phyloP scores from a whole-genome alignment of 176 grass and related monocot species.

The Rhynchospora tenuis region DNA sequence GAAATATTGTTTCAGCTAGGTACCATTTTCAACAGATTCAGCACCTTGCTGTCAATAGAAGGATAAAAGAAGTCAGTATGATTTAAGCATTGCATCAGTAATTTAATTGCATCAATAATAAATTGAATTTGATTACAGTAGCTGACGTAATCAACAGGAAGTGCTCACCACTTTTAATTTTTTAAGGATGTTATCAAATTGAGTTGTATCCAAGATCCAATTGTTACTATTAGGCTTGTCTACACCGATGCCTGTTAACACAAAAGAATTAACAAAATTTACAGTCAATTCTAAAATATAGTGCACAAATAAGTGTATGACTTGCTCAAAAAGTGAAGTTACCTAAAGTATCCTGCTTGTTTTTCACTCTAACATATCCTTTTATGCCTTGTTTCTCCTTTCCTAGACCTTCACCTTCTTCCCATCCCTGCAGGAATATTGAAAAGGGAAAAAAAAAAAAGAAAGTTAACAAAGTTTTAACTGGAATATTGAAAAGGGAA shows the following conservation, averaged over 20 bases:
- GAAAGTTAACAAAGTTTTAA: not conserved
- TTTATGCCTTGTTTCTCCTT: conserved; percentile 99
- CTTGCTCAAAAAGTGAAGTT: not conserved
- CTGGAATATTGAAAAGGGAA: not conserved
- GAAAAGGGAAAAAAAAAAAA: not conserved
- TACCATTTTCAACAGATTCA: conserved; percentile 55
- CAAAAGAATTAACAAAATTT: conserved; percentile 4
- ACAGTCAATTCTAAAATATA: not conserved
- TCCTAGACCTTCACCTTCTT: conserved; percentile 98
- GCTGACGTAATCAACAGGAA: not conserved
- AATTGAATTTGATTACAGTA: conserved; percentile 12
- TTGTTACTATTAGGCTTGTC: conserved; percentile 62
- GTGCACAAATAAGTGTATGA: not conserved
- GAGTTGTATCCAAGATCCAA: conserved; percentile 82
- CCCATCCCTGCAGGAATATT: conserved; percentile 57
- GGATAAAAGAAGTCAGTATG: conserved; percentile 5
- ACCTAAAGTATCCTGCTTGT: conserved; percentile 92
- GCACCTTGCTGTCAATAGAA: conserved; percentile 54
- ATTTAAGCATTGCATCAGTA: conserved; percentile 5
- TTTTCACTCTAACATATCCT: conserved; percentile 82
- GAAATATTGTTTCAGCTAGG: not conserved
- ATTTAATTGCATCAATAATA: not conserved
- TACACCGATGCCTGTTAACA: conserved; percentile 65
- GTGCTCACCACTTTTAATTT: conserved; percentile 81
- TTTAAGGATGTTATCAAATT: conserved; percentile 95